A percentile compares a stretch with the other conserved stretches of the same genome.
These are phyloP conservation scores for Achaetomium macrosporum DNA, from an alignment of 2,329 filamentous ascomycete species.

Conservation along the genomic window DNA sequence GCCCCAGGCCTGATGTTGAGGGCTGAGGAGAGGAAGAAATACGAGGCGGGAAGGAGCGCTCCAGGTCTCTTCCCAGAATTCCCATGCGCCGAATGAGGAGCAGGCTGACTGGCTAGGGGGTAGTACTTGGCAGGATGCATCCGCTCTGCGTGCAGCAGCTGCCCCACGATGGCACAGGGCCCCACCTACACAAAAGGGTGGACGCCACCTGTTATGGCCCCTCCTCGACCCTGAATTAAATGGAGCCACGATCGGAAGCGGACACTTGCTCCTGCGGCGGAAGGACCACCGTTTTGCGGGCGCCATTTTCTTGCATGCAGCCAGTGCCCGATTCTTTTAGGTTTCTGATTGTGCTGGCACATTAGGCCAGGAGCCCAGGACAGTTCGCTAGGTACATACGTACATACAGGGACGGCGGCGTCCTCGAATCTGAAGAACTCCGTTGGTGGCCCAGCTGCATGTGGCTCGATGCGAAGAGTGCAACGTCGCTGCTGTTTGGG, in stretches of 20 bases:
- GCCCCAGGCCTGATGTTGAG: constrained; percentile 3
- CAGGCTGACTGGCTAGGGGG: constrained; percentile 7
- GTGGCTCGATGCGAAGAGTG: too few species aligned
- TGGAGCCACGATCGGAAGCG: constrained; percentile 18
- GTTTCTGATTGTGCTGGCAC: constrained; percentile 4
- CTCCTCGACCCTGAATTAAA: constrained; percentile 5
- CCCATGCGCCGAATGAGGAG: constrained; percentile 23
- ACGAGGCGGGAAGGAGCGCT: constrained; percentile 25
- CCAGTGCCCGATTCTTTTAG: neutral
- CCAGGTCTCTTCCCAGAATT: constrained; percentile 13
- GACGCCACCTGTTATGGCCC: constrained; percentile 8
- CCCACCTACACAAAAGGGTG: neutral
- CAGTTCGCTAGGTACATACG: neutral
- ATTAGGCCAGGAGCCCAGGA: constrained; percentile 3
- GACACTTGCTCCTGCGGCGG: neutral
- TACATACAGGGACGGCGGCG: too few species aligned
- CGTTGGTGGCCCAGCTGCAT: too few species aligned
- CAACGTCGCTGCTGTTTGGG: too few species aligned
- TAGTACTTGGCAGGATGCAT: constrained; percentile 5
- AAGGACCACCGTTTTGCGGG: constrained; percentile 1
- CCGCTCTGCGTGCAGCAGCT: neutral
- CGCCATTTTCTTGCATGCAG: neutral
- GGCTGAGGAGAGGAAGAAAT: constrained; percentile 22
- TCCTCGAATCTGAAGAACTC: too few species aligned
- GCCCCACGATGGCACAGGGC: constrained; percentile 11